A percentile compares a stretch with the other conserved stretches of the same genome.
Conservation (phyloP, 1,284 basidiomycete species). For the Cutaneotrichosporon mucoides region DNA sequence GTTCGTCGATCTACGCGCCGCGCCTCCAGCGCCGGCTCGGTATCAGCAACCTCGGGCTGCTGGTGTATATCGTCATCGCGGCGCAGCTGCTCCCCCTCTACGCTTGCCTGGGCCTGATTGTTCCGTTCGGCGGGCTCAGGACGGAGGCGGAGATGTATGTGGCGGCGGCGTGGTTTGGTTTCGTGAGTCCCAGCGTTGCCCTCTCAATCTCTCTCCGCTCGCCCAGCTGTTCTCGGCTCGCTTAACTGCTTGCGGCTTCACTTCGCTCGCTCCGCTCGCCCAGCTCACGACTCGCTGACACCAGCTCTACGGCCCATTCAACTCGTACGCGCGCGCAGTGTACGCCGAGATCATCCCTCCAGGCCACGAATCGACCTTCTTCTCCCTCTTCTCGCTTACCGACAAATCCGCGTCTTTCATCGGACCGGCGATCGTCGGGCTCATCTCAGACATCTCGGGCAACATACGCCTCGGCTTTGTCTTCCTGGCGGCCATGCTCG, state of each 20-base stretch:
- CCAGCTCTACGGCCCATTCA: conserved; percentile 48
- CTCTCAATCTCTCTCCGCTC: too few relatives aligned
- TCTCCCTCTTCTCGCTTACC: conserved; percentile 80
- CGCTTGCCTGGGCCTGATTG: conserved; percentile 72
- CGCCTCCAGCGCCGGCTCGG: conserved; percentile 48
- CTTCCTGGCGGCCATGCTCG: conserved; percentile 75
- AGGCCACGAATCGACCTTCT: conserved; percentile 52
- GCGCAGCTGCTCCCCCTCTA: conserved; percentile 71
- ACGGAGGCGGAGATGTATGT: conserved; percentile 78
- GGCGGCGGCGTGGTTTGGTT: conserved; percentile 74
- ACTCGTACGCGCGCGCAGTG: conserved; percentile 45
- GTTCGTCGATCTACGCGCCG: conserved; percentile 44
- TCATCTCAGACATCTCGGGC: conserved; percentile 78
- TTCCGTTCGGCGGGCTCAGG: conserved; percentile 62
- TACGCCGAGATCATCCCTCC: conserved; percentile 48
- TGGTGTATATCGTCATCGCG: conserved; percentile 63
- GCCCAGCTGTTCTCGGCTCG: too few relatives aligned
- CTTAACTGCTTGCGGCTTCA: too few relatives aligned
- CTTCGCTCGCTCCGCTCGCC: too few relatives aligned
- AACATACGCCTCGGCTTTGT: conserved; percentile 86
- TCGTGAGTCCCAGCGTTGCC: too few relatives aligned
- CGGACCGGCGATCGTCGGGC: conserved; percentile 77
- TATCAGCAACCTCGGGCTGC: conserved; percentile 64
- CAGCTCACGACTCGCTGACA: too few relatives aligned
- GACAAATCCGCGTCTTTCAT: conserved; percentile 79